A percentile compares a stretch with the other conserved stretches of the same genome.
phyloP scores from a whole-genome alignment of 768 basidiomycete genomes.

The Fistulinella prunicolor region DNA sequence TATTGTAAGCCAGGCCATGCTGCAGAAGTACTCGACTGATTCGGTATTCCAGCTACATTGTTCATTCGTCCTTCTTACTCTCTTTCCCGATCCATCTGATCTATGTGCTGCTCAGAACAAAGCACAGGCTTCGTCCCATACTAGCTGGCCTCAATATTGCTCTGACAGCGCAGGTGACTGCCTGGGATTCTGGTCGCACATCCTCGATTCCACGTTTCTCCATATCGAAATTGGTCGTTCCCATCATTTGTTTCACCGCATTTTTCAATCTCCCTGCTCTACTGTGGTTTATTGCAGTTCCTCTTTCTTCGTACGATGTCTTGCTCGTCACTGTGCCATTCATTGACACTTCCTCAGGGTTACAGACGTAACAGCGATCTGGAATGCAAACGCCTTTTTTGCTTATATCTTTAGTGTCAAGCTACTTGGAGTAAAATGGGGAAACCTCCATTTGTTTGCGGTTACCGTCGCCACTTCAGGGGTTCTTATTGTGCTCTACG shows the following conservation, averaged over 20 bases:
- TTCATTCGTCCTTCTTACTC: constrained; percentile 76
- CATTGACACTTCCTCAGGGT: constrained; percentile 44
- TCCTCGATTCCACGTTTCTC: constrained; percentile 20
- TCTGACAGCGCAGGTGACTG: constrained; percentile 34
- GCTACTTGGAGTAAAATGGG: constrained; percentile 61
- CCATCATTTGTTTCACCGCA: constrained; percentile 23
- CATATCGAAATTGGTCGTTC: constrained; percentile 34
- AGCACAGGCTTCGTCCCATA: constrained; percentile 47
- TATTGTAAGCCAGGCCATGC: constrained; percentile 57
- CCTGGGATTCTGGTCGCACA: constrained; percentile 5
- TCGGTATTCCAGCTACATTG: constrained; percentile 60
- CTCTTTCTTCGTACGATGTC: constrained; percentile 62
- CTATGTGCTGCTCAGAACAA: constrained; percentile 52
- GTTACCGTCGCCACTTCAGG: constrained; percentile 81
- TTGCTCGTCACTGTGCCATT: not conserved
- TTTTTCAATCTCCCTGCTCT: constrained; percentile 64
- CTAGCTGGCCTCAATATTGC: constrained; percentile 50
- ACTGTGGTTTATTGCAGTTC: constrained; percentile 73
- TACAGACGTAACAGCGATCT: constrained; percentile 82
- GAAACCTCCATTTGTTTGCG: constrained; percentile 59
- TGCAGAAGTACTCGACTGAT: constrained; percentile 1
- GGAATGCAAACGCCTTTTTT: constrained; percentile 91
- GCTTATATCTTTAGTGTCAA: constrained; percentile 84
- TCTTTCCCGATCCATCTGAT: constrained; percentile 82
- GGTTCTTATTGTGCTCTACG: constrained; percentile 79